Percentiles rank a stretch among this genome's conserved stretches.
Evolutionary conservation across 2,329 filamentous ascomycete genomes (phyloP).

Genomic region (Laburnicola sp.): DNA sequence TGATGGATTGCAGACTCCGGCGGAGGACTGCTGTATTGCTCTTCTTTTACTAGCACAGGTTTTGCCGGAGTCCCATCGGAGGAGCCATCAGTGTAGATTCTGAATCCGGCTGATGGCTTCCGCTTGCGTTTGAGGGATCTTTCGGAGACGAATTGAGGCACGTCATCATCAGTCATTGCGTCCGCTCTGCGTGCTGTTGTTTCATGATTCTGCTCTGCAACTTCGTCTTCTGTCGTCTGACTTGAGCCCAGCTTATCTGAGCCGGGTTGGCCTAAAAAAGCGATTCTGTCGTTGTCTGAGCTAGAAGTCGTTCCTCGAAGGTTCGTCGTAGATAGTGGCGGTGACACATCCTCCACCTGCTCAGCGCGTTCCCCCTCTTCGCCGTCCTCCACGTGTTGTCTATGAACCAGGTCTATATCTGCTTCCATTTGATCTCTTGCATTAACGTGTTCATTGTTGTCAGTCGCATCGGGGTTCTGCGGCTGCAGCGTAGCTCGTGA

Average conservation of each 20-base stretch:
- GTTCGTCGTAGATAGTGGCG: not conserved
- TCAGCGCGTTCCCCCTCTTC: not conserved
- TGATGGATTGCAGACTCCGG: slow-evolving; percentile 14
- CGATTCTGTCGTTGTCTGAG: not conserved
- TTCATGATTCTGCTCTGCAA: slow-evolving; percentile 18
- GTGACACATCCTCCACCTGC: not conserved
- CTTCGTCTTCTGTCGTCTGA: slow-evolving; percentile 50
- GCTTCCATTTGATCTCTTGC: not conserved
- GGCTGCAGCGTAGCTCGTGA: not conserved
- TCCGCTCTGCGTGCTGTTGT: slow-evolving; percentile 7
- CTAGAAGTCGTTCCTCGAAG: not conserved
- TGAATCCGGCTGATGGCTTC: slow-evolving; percentile 18
- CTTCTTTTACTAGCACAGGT: slow-evolving; percentile 47
- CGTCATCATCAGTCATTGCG: slow-evolving; percentile 41
- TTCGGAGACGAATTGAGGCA: slow-evolving; percentile 48
- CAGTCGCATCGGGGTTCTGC: not conserved
- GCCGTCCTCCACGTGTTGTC: not conserved
- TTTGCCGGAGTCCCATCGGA: slow-evolving; percentile 36
- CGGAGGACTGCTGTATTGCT: slow-evolving; percentile 44
- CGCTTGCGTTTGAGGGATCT: slow-evolving; percentile 51
- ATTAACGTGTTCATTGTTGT: not conserved
- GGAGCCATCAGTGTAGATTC: slow-evolving; percentile 23
- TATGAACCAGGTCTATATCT: not conserved
- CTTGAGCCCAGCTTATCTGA: slow-evolving; percentile 43
- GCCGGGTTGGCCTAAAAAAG: slow-evolving; percentile 6